These are phyloP conservation scores for Ustilago vetiveriae DNA, from an alignment of 1,284 basidiomycete genomes.

Conservation along the genomic window DNA sequence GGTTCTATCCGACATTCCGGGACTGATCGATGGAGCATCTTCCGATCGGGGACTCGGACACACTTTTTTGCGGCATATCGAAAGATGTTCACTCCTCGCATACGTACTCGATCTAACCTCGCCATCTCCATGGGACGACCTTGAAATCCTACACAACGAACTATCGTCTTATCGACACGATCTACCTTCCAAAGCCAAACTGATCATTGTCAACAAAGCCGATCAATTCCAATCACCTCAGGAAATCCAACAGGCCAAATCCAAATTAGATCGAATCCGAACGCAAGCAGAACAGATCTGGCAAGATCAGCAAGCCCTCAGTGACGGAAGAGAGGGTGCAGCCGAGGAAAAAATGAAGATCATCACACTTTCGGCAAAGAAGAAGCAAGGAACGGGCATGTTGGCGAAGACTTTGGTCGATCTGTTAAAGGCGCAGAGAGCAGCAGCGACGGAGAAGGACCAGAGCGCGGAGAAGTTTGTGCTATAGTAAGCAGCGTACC, in stretches of 20 bases:
- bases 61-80: slow-evolving; percentile 90
- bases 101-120: slow-evolving; percentile 90
- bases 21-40: slow-evolving; percentile 84
- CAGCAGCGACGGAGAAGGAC: slow-evolving; percentile 2
- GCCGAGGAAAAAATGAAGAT: slow-evolving; percentile 39
- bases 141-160: slow-evolving; percentile 78
- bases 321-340: neutral
- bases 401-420: slow-evolving; percentile 38
- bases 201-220: slow-evolving; percentile 91
- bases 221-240: slow-evolving; percentile 69
- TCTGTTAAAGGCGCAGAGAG: slow-evolving; percentile 21
- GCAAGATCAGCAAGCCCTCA: slow-evolving; percentile 15
- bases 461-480: neutral
- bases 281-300: slow-evolving; percentile 12
- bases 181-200: slow-evolving; percentile 73
- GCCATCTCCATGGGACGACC: slow-evolving; percentile 73
- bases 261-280: slow-evolving; percentile 24
- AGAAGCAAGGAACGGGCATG: slow-evolving; percentile 37
- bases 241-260: slow-evolving; percentile 27
- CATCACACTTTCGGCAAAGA: slow-evolving; percentile 38
- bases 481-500: neutral
- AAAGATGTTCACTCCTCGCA: slow-evolving; percentile 86
- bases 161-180: slow-evolving; percentile 83
- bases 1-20: slow-evolving; percentile 97
- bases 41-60: slow-evolving; percentile 92